Evolutionary conservation across 108 stramenopile genomes (phyloP), one percentile per base, ranked within the genome.

Genomic region (Bacterosira constricta): DNA sequence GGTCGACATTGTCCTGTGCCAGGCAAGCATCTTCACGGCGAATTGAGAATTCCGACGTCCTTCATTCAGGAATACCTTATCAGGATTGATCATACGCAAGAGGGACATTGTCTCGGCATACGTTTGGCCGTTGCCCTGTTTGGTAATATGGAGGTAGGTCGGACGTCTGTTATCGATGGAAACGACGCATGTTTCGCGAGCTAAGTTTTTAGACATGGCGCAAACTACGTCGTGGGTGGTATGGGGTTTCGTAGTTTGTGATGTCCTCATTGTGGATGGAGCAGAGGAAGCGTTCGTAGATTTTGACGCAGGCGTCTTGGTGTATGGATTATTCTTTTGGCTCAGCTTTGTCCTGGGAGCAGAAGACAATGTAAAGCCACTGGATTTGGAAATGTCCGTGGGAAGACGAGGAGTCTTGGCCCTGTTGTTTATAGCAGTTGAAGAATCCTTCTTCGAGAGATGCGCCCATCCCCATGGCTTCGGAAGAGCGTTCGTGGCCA

Each of bases 41-140:
- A 95, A 64, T 10, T 71, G 83, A 42, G 87, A 88, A 59, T 86
- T 82, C 46, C 69, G 77, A 4, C 94, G 76, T 15, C 91, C 94
- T 52, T 95, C 94, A 69, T 95, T 95, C 42, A 95, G 54, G 41
- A 95, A 53, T 4, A 92, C 72, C 66, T 95, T 91, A 66, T 95
- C 65, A 0, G 94, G 94, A 38, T 79, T 25, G 10, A 95, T 64
- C 44, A 87, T 75, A 52, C 86, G 80, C 21, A 95, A 63, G 41
- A 83, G 80, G 9, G 88, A 79, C 30, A 95, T 32, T 18, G 94
- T 95, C 74, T 95, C 90, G 25, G 84, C 77, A 66, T 92, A 95
- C 6, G 85, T 91, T 35, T 89, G 90, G n/a, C 90, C 89, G 53
- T 95, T 95, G 6, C 84, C 84, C 73, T 91, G 90, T 66, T 92